Base-by-base conservation (phyloP, 2,329 filamentous ascomycete species). In the Aspergillus ruber region DNA sequence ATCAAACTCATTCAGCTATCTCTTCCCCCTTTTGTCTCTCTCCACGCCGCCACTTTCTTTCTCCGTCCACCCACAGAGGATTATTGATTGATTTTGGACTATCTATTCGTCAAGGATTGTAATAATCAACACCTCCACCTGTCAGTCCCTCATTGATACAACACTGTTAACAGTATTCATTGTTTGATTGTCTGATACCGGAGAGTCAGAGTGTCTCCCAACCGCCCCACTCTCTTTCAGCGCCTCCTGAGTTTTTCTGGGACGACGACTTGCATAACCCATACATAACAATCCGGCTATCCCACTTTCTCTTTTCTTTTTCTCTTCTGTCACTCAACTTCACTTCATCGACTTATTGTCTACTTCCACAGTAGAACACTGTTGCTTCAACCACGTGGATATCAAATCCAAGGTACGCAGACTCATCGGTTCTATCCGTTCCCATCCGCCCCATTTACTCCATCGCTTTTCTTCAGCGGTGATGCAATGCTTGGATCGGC, bases 271-370 rank as follows among this genome's bases (percentile, higher is more conserved):
- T 29, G 25, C 25, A 29, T 29, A 29, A 29, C 17, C 17, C 17
- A 36, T 36, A 15, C 33, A 15, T 36, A 36, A 36, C 33, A 15
- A 9, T 36, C 8, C n/a, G 33, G 6, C n/a, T 36, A 36, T 36
- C 17, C 18, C 17, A 12, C 17, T 39, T 20, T 45, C 43, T 42
- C 27, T 20, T 33, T 20, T 50, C 23, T 43, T 43, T 45, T 43
- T 20, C 21, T 20, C 17, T 39, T 20, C 17, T 20, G 15, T 39
- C 36, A 2, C 8, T 20, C 36, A 39, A 18, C 39, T 44, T 15
- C 27, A 43, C n/a, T n/a, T 36, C n/a, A 7, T 15, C 6, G 8
- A n/a, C 17, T 36, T 15, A 17, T 36, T 18, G n/a, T 36, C 25
- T 29, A 29, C 25, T 29, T 29, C 3, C 9, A 12, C 25, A 29